Percentiles rank a stretch among this genome's conserved stretches.
Conservation (phyloP, 2,329 filamentous ascomycete species). For the Claviceps sorghi region DNA sequence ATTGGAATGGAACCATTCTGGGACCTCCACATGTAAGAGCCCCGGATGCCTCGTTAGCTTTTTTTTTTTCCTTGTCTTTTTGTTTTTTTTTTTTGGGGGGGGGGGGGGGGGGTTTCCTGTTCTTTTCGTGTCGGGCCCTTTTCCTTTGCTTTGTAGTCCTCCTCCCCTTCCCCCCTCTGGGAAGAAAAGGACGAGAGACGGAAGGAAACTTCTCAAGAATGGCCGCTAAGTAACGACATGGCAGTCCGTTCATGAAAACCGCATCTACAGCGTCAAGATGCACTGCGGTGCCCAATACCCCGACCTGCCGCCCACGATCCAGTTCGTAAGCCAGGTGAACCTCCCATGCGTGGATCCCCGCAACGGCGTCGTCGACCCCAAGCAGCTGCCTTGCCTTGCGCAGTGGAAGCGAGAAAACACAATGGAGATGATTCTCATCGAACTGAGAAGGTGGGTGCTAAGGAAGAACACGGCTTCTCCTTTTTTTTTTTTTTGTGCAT, state of each 20-base stretch:
- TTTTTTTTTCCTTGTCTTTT: too few relatives aligned
- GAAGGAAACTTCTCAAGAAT: not conserved
- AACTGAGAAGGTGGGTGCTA: slow-evolving; percentile 52
- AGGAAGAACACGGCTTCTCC: too few relatives aligned
- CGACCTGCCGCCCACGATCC: slow-evolving; percentile 72
- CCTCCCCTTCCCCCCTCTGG: not conserved
- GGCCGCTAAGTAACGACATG: slow-evolving; percentile 3
- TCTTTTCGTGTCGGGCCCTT: too few relatives aligned
- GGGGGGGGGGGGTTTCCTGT: too few relatives aligned
- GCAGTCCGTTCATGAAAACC: slow-evolving; percentile 91
- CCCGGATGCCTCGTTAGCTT: slow-evolving; percentile 8
- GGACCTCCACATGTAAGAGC: slow-evolving; percentile 71
- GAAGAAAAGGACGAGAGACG: too few relatives aligned
- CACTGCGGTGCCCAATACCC: slow-evolving; percentile 86
- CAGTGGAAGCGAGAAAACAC: slow-evolving; percentile 89
- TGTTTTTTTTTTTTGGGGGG: too few relatives aligned
- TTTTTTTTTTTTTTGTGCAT: not conserved
- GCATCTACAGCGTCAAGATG: slow-evolving; percentile 96
- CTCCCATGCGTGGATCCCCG: slow-evolving; percentile 79
- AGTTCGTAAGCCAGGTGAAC: slow-evolving; percentile 90
- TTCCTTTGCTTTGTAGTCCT: not conserved
- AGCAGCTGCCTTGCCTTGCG: slow-evolving; percentile 68
- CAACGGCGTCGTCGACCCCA: slow-evolving; percentile 72
- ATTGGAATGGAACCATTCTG: slow-evolving; percentile 97
- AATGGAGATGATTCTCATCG: slow-evolving; percentile 86